Base-by-base conservation (phyloP, 2,329 filamentous ascomycete genomes). In the Helminthosporium solani region DNA sequence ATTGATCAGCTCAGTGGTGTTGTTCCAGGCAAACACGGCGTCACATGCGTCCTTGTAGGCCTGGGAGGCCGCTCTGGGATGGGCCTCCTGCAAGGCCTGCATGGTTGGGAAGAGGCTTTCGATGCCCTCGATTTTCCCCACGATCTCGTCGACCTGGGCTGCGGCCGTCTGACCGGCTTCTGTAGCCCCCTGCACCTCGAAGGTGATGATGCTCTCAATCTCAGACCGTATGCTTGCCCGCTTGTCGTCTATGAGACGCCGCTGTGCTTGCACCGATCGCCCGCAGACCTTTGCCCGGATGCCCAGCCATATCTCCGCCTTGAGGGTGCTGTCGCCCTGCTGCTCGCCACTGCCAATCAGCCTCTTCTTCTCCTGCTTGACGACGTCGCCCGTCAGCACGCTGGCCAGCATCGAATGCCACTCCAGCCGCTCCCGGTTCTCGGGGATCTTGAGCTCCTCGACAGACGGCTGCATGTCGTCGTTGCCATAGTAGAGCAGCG, bases 371-470 rank as follows among this genome's bases (percentile, higher is more conserved):
- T 99, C 94, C 70, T 99, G 94, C 61, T 90, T 89, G 47, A 99
- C 92, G 7, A 99, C 94, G 68, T 99, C 94, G 55, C 94, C 94
- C 1, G 91, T 96, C 56, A 99, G 75, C 3, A 99, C 94, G 12
- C 92, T 95, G 49, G 92, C 89, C 46, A 99, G 75, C 94, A 99
- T 99, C 2, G 90, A 90, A 72, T 99, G 91, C 94, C 94, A 99
- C 72, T 99, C 94, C 19, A 99, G 77, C 35, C 92, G 80, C 70
- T 97, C 94, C 50, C 91, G 81, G 64, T 91, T 96, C 53, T 85
- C 84, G 1, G 90, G 88, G 59, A 96, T 88, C 69, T 88, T 87
- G 42, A 97, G 72, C 68, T 99, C 94, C 62, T 97, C 94, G 19
- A 89, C 79, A 3, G 89, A 94, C 1, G 91, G 91, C 60, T 94